These are phyloP conservation scores for Phytophthora gonapodyides DNA, from an alignment of 352 stramenopile genomes.

Conservation along the genomic window DNA sequence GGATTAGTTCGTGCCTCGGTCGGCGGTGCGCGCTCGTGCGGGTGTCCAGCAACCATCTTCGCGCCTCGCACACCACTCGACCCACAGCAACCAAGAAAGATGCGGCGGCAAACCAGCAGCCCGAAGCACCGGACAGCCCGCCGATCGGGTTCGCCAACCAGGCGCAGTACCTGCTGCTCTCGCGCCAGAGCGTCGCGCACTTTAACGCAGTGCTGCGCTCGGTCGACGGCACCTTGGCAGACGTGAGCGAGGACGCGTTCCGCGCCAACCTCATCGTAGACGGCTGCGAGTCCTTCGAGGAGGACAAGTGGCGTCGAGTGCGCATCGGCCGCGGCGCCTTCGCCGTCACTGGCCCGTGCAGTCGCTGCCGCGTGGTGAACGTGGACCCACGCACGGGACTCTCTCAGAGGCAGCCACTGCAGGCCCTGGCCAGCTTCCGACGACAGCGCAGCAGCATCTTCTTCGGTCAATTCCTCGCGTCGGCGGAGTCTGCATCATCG, in stretches of 20 bases:
- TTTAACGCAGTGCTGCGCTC: slow-evolving; percentile 51
- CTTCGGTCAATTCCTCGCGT: slow-evolving; percentile 82
- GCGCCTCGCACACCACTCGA: slow-evolving; percentile 29
- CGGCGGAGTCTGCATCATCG: slow-evolving; percentile 2
- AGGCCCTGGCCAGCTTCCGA: slow-evolving; percentile 76
- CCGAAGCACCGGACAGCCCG: not conserved
- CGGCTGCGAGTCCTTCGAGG: slow-evolving; percentile 65
- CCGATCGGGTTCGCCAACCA: slow-evolving; percentile 82
- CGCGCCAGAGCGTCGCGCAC: slow-evolving; percentile 53
- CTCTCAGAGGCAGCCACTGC: slow-evolving; percentile 60
- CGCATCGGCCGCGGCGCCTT: slow-evolving; percentile 49
- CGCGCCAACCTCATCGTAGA: slow-evolving; percentile 77
- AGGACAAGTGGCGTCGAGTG: slow-evolving; percentile 70
- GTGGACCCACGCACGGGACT: slow-evolving; percentile 72
- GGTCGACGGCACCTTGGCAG: slow-evolving; percentile 29
- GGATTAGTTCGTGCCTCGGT: slow-evolving; percentile 66
- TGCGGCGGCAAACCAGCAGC: not conserved
- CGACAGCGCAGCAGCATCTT: slow-evolving; percentile 77
- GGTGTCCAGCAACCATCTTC: slow-evolving; percentile 51
- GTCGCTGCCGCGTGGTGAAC: slow-evolving; percentile 85
- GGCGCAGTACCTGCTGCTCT: slow-evolving; percentile 71
- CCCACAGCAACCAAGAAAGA: not conserved
- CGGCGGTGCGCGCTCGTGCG: slow-evolving; percentile 74
- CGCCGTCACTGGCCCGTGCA: slow-evolving; percentile 68
- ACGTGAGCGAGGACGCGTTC: slow-evolving; percentile 69